Conservation (phyloP, 2,329 filamentous ascomycete species). For the Chrysoporthe austroafricana region DNA sequence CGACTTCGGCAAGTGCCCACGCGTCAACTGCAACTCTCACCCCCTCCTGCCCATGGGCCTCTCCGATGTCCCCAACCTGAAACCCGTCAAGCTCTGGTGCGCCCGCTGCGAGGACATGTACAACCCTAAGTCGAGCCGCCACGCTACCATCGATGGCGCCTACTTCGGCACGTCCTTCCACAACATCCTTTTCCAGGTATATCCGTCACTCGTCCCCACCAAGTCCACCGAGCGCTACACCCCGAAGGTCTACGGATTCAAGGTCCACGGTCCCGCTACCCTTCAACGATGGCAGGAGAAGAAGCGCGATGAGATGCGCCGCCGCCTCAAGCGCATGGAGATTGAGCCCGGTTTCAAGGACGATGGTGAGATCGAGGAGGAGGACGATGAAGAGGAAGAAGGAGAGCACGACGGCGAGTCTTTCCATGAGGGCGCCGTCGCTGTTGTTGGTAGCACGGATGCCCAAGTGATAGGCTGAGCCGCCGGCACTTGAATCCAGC, state of each 20-base stretch:
- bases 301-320: constrained; percentile 80
- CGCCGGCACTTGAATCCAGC: too few species aligned
- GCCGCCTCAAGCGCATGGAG: constrained; percentile 69
- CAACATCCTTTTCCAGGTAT: constrained; percentile 99
- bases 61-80: constrained; percentile 83
- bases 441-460: constrained; percentile 13
- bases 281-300: constrained; percentile 89
- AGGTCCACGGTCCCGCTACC: constrained; percentile 86
- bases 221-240: constrained; percentile 88
- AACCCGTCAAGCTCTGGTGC: constrained; percentile 96
- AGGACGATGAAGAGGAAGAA: constrained; percentile 68
- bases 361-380: constrained; percentile 61
- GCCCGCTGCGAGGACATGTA: constrained; percentile 97
- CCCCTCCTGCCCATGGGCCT: constrained; percentile 94
- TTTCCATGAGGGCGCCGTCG: constrained; percentile 34
- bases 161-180: constrained; percentile 99
- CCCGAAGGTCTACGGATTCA: constrained; percentile 92
- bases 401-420: constrained; percentile 56
- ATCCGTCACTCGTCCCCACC: constrained; percentile 82
- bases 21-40: constrained; percentile 92
- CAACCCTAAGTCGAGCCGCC: constrained; percentile 96
- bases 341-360: constrained; percentile 83
- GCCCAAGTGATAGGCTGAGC: constrained; percentile 13
- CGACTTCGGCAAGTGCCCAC: constrained; percentile 97
- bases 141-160: constrained; percentile 93